Percentiles rank a stretch among this genome's conserved stretches.
Conservation (phyloP, 345 rosid species). For the Eucalyptus curtisii region DNA sequence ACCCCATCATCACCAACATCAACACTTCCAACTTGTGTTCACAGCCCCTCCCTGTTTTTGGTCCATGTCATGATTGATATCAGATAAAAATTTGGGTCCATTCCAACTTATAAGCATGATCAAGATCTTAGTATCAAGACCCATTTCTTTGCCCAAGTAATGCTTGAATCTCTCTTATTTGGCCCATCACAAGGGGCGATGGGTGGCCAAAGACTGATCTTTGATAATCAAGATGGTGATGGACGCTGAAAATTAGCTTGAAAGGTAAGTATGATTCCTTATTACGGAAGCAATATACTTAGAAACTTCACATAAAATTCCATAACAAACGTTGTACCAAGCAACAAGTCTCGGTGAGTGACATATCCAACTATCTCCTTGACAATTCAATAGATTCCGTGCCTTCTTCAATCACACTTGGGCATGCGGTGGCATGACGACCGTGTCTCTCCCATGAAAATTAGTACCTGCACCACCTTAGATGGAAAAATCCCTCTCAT, state of each 20-base stretch:
- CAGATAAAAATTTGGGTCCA: not conserved
- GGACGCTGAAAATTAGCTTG: not conserved
- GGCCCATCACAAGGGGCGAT: not conserved
- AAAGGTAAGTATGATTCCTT: not conserved
- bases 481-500: not conserved
- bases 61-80: not conserved
- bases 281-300: no score
- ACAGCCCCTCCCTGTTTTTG: not conserved
- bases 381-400: not conserved
- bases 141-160: not conserved
- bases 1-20: not conserved
- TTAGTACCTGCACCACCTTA: not conserved
- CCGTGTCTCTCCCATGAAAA: not conserved
- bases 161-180: not conserved
- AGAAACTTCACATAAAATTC: not conserved
- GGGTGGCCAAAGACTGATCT: not conserved
- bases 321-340: rapidly evolving
- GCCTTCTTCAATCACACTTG: not conserved
- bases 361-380: not conserved
- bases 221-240: not conserved
- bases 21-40: not conserved
- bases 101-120: not conserved
- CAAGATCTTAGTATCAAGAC: not conserved
- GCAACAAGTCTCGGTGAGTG: rapidly evolving
- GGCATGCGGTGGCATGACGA: not conserved